Base-by-base conservation (phyloP, 2,329 filamentous ascomycete genomes). In the Scedosporium boydii region DNA sequence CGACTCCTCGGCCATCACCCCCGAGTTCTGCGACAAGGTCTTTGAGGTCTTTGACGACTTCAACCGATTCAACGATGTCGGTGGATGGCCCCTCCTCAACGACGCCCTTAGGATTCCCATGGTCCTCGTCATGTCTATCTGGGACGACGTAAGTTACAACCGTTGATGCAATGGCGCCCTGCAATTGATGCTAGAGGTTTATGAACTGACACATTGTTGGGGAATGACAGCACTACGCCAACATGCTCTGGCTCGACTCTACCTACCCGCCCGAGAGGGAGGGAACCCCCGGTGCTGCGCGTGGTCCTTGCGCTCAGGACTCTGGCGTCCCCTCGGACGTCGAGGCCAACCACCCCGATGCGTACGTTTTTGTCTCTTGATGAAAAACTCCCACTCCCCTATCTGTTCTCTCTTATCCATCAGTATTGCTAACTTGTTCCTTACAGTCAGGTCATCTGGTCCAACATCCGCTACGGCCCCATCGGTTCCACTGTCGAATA, bases 201-300 rank as follows among this genome's bases (percentile, higher is more conserved):
- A 34, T 9, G 29, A 9, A 34, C 34, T 38, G 34, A 38, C 34
- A 12, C 82, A 91, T 68, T 87, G 91, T 9, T 9, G 29, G 29
- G 77, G 83, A 82, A 64, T 82, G 77, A 70, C 87, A 82, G 77
- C 82, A 89, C 74, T 74, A 82, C 64, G 76, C 82, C 69, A 81
- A 87, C 75, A 90, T 91, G 87, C 81, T 88, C 69, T 91, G 88
- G 88, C 82, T 91, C 68, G 88, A 91, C 77, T 83, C 82, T 64
- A 82, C 76, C 70, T 88, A 82, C 77, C 87, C 87, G 18, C 66
- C 64, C 12, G 69, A 67, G 63, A 67, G 67, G 65, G 59, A 58
- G 18, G 66, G 67, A 59, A 55, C 65, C 60, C 68, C 68, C 23
- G 69, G 70, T 26, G 65, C 63, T 38, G 68, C 62, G 53, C 67